A percentile compares a stretch with the other conserved stretches of the same genome.
phyloP scores from a whole-genome alignment of 2,329 filamentous ascomycete genomes.

The Ophidiomyces ophidiicola region DNA sequence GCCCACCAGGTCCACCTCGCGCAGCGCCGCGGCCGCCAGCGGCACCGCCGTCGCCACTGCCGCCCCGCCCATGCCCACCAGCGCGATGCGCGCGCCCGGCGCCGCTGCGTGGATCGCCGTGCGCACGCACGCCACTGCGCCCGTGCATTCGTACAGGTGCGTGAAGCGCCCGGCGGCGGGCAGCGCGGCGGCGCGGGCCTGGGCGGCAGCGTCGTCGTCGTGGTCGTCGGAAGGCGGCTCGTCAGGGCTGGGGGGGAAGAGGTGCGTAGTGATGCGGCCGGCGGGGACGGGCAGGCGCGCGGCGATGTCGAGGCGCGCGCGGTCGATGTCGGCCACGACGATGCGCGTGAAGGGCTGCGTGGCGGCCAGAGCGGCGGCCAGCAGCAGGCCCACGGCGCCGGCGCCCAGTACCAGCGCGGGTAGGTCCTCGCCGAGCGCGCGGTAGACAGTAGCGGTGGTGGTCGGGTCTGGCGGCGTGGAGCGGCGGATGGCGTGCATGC shows the following conservation, averaged over 20 bases:
- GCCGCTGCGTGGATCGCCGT: constrained; percentile 34
- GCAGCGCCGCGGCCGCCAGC: constrained; percentile 42
- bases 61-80: constrained; percentile 47
- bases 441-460: constrained; percentile 14
- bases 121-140: constrained; percentile 35
- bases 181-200: constrained; percentile 25
- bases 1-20: constrained; percentile 47
- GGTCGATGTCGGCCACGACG: constrained; percentile 50
- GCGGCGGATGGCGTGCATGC: constrained; percentile 46
- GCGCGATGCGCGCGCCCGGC: constrained; percentile 41
- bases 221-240: constrained; percentile 15
- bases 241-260: constrained; percentile 23
- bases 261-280: constrained; percentile 25
- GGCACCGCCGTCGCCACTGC: constrained; percentile 40
- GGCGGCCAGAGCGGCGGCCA: constrained; percentile 46
- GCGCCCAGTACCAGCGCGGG: constrained; percentile 49
- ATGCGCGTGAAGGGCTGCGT: constrained; percentile 43
- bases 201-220: constrained; percentile 24
- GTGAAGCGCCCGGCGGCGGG: constrained; percentile 26
- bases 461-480: constrained; percentile 39
- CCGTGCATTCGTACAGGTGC: constrained; percentile 38
- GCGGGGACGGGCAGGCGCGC: constrained; percentile 27
- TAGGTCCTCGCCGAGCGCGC: constrained; percentile 22
- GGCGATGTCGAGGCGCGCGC: constrained; percentile 45
- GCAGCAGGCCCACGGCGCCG: constrained; percentile 48